phyloP scores from a whole-genome alignment of 1,284 basidiomycete species.

The Ganoderma lucidum region DNA sequence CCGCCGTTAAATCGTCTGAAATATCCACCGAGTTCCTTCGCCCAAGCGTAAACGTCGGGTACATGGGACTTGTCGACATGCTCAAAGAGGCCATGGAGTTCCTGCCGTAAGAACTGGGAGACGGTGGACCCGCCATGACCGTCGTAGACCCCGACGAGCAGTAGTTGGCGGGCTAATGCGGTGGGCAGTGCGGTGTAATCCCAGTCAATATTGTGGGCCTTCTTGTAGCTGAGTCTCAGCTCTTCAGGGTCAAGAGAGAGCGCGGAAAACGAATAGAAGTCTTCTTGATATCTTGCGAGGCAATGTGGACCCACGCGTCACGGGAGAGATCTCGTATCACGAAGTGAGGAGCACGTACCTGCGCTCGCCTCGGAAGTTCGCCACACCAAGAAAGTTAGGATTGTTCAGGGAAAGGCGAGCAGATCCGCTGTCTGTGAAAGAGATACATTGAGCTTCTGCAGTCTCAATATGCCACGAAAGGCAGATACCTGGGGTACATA shows the following conservation, averaged over 20 bases:
- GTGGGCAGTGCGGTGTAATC: slow-evolving; percentile 67
- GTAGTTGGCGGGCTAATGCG: slow-evolving; percentile 73
- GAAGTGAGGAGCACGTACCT: slow-evolving; percentile 52
- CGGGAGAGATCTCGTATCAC: slow-evolving; percentile 1
- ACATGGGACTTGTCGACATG: slow-evolving; percentile 72
- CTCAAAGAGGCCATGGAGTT: slow-evolving; percentile 85
- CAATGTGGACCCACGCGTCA: slow-evolving; percentile 6
- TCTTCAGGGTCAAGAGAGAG: slow-evolving; percentile 80
- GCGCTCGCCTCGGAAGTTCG: slow-evolving; percentile 79
- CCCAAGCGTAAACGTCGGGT: slow-evolving; percentile 79
- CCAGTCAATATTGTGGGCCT: slow-evolving; percentile 74
- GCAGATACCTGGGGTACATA: slow-evolving; percentile 59
- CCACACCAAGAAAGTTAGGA: slow-evolving; percentile 74
- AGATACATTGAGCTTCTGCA: neutral
- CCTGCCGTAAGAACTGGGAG: slow-evolving; percentile 67
- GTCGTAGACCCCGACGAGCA: slow-evolving; percentile 90
- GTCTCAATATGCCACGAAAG: neutral
- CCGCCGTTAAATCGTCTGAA: slow-evolving; percentile 90
- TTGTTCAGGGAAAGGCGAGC: slow-evolving; percentile 52
- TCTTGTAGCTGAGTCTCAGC: slow-evolving; percentile 69
- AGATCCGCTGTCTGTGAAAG: slow-evolving; percentile 42
- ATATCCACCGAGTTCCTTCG: slow-evolving; percentile 85
- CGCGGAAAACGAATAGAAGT: slow-evolving; percentile 80
- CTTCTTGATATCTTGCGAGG: slow-evolving; percentile 74
- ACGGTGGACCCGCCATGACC: slow-evolving; percentile 57